phyloP scores from a whole-genome alignment of 163 green algal genomes.

The Scenedesmus sp. region DNA sequence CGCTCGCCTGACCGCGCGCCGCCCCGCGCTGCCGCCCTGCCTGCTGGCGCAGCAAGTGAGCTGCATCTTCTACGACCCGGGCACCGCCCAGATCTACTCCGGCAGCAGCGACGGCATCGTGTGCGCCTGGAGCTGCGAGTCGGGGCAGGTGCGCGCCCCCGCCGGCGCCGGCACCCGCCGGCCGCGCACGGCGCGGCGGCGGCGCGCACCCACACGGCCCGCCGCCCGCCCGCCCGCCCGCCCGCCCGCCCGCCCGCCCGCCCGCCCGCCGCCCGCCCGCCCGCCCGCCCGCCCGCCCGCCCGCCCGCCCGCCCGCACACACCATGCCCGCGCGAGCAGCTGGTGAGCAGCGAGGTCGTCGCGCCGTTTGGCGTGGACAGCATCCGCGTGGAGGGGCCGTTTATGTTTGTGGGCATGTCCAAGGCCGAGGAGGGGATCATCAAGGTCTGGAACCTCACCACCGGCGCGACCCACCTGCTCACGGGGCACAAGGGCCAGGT shows the following conservation, averaged over 20 bases:
- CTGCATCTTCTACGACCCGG: slow-evolving; percentile 41
- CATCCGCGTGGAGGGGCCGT: slow-evolving; percentile 33
- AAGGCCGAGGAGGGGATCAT: slow-evolving; percentile 27
- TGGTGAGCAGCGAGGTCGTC: slow-evolving; percentile 32
- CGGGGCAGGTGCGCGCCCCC: slow-evolving; percentile 44
- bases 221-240: no score
- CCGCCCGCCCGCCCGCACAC: no score
- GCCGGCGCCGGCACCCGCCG: no score
- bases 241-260: no score
- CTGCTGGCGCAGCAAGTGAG: slow-evolving; percentile 35
- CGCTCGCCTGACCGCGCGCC: no score
- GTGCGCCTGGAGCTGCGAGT: slow-evolving; percentile 43
- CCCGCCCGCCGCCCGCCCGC: no score
- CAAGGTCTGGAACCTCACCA: slow-evolving; percentile 44
- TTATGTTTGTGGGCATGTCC: slow-evolving; percentile 47
- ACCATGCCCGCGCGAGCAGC: no score
- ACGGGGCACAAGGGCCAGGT: slow-evolving; percentile 49
- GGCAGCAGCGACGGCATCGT: slow-evolving; percentile 38
- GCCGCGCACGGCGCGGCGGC: no score
- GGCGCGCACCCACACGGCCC: no score
- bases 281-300: no score
- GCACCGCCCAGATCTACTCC: slow-evolving; percentile 44
- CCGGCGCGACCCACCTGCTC: slow-evolving; percentile 14
- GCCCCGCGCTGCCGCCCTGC: background rate
- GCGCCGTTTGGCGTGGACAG: slow-evolving; percentile 40